These are phyloP conservation scores for Rhynchospora pubera DNA, from an alignment of 176 grass and related monocot genomes.

Conservation along the genomic window DNA sequence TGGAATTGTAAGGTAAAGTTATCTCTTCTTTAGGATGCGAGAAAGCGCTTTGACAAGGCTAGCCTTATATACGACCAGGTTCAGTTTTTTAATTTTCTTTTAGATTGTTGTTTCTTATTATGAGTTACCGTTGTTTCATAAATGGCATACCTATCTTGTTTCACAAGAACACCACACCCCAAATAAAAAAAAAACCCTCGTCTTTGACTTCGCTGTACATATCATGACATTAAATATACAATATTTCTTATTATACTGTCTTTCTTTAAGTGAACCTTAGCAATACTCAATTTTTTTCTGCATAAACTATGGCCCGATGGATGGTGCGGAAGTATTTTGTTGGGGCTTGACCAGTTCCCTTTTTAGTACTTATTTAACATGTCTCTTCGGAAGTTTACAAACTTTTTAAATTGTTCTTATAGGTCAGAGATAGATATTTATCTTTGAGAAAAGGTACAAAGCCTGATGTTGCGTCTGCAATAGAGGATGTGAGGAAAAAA, in stretches of 20 bases:
- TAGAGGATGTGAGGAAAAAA: slow-evolving; percentile 72
- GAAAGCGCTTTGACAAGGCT: slow-evolving; percentile 93
- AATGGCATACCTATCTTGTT: not conserved
- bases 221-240: not conserved
- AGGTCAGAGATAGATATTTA: slow-evolving; percentile 89
- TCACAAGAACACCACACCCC: not conserved
- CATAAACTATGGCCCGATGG: not conserved
- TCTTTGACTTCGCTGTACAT: not conserved
- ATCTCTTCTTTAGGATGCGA: slow-evolving; percentile 65
- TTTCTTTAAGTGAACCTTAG: not conserved
- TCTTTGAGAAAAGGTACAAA: slow-evolving; percentile 95
- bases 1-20: slow-evolving; percentile 13
- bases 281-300: not conserved
- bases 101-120: not conserved
- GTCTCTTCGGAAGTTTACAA: not conserved
- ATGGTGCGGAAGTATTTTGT: not conserved
- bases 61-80: slow-evolving; percentile 97
- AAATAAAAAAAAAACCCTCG: not conserved
- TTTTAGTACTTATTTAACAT: not conserved
- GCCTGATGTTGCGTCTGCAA: slow-evolving; percentile 58
- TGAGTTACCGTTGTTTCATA: not conserved
- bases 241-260: not conserved
- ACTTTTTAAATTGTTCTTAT: slow-evolving; percentile 13
- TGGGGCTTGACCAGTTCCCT: not conserved
- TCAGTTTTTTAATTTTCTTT: slow-evolving; percentile 19